Evolutionary conservation across 352 stramenopile genomes (phyloP), one percentile per base, ranked within the genome.

Genomic region (Pythium apleroticum): DNA sequence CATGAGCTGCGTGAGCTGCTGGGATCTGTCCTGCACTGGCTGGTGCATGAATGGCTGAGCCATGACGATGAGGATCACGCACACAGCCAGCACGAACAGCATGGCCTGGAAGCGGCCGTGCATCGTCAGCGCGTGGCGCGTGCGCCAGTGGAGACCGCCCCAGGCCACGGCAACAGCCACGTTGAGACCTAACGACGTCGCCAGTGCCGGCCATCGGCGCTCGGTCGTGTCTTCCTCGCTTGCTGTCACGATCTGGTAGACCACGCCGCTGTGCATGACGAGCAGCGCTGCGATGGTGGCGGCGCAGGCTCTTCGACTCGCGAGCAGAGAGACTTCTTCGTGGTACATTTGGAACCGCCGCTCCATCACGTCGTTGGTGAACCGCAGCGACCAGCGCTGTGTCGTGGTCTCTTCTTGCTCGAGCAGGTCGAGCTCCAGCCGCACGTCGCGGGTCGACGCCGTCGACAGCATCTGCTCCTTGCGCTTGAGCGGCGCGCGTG

Each of bases 261-360:
- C 76, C 5, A 67, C 58, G 3, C 76, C 75, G 56, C 66, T 60
- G 25, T 88, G 79, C 46, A 88, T 71, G 14, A 73, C 39, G 27
- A 71, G 46, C n/a, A 86, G 68, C 24, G 62, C 73, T 0, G 50
- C 30, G 6, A 90, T 37, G 10, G 78, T 84, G 14, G 60, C 56
- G 0, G 54, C 52, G 39, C 69, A 81, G 8, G 72, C 76, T 59
- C 72, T 65, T 37, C 65, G 68, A 14, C 76, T 84, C 33, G 72
- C 71, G 14, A 57, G 28, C 4, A 87, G 41, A 14, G 75, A 79
- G 17, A 72, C 65, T 11, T 89, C 79, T 61, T 89, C 75, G 35
- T 90, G 76, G 49, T 86, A 88, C 45, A 75, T 60, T 63, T 89
- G 78, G 64, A 88, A 90, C 24, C 76, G 75, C 54, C 59, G 53